Evolutionary conservation across 108 stramenopile genomes (phyloP), one percentile per base, ranked within the genome.

Genomic region (Discostella pseudostelligera): DNA sequence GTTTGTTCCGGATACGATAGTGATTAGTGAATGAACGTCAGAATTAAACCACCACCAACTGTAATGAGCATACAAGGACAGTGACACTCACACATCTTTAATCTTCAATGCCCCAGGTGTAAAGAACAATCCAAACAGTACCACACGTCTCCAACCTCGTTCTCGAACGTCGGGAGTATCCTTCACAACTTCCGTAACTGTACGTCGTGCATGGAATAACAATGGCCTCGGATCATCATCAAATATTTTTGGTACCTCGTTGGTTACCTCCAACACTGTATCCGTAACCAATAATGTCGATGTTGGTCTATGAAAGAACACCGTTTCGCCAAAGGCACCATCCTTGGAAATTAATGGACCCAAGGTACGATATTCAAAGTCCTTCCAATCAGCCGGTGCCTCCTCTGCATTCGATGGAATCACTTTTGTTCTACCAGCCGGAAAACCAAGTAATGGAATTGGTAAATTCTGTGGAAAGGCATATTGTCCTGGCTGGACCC

Each of bases 321-420:
- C 97, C 11, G 93, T 88, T 62, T 97, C 97, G 2, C 87, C 89
- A 83, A 88, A 97, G 8, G 90, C 90, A 17, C 97, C 97, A 81
- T 87, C 94, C 58, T 87, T 81, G 25, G 85, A 87, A 42, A 93
- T 88, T 56, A 96, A 68, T 12, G 96, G 96, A 6, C 95, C 96
- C 55, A 97, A 49, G 20, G 85, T 87, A 13, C 60, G 50, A 39
- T 79, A 85, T 48, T 88, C 84, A 56, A 96, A 89, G 36, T 87
- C 56, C 12, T 62, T 63, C 94, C 91, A 90, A 29, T 86, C 89
- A 9, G 40, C 56, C 5, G 94, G 94, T 16, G 84, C 80, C 11
- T 87, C 89, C 11, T 72, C 80, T n/a, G 50, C 39, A 12, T 19
- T 60, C 29, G 42, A 24, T 1, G 89, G 87, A 3, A 90, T 83